phyloP scores from a whole-genome alignment of 2,329 filamentous ascomycete species.

The Thielaviopsis ethacetica region DNA sequence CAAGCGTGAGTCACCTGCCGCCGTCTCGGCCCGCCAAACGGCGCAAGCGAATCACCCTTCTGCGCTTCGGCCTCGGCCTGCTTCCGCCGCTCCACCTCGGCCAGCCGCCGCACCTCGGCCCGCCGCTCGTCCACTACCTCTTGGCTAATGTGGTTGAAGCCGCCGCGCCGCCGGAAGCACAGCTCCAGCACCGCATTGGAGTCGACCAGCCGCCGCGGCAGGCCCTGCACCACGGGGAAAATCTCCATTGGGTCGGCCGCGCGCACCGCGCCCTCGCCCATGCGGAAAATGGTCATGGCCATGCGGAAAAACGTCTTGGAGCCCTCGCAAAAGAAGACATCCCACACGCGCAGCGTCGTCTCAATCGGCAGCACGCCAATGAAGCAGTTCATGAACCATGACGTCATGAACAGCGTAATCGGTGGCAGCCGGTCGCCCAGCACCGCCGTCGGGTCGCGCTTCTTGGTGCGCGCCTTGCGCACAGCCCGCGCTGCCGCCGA shows the following conservation, averaged over 20 bases:
- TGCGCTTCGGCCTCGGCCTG: conserved; percentile 12
- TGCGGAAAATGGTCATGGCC: conserved; percentile 79
- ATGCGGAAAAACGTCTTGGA: conserved; percentile 88
- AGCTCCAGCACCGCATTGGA: conserved; percentile 68
- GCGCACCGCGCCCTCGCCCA: conserved; percentile 66
- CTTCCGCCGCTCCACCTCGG: conserved; percentile 24
- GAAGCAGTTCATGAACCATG: conserved; percentile 97
- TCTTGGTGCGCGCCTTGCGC: conserved; percentile 18
- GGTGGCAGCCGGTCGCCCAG: conserved; percentile 53
- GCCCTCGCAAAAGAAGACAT: conserved; percentile 89
- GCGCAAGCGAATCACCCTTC: not conserved
- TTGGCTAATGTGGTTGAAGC: conserved; percentile 68
- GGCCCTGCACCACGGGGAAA: conserved; percentile 80
- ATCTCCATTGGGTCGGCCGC: conserved; percentile 87
- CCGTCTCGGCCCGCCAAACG: conserved; percentile 11
- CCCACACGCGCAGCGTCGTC: conserved; percentile 83
- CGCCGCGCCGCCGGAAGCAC: conserved; percentile 65
- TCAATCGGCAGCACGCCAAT: conserved; percentile 87
- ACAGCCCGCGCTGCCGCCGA: conserved; percentile 12
- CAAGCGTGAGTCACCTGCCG: conserved; percentile 15
- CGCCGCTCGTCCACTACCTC: conserved; percentile 64
- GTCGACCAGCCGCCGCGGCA: conserved; percentile 68
- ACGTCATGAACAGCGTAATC: conserved; percentile 81
- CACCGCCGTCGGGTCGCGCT: conserved; percentile 24
- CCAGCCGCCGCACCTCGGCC: conserved; percentile 45